Evolutionary conservation across 371 early-diverging fungal species (phyloP).

Genomic region (Parasitella parasitica): DNA sequence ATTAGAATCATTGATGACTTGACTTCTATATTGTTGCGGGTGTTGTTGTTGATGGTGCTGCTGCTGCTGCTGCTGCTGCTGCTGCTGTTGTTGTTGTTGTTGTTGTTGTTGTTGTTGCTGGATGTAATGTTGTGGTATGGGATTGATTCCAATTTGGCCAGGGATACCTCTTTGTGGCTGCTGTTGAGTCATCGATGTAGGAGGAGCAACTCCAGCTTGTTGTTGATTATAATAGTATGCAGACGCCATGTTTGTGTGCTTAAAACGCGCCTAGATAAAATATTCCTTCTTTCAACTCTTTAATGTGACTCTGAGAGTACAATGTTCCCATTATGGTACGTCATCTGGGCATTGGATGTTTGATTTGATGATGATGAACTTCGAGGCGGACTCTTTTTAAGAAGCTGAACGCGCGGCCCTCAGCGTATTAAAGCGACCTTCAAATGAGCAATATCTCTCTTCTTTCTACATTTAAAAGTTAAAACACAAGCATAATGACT

Average conservation of each 20-base stretch:
- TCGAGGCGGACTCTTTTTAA: slow-evolving; percentile 5
- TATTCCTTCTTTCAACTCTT: neutral
- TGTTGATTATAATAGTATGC: slow-evolving; percentile 35
- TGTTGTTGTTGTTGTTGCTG: slow-evolving; percentile 28
- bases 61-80: slow-evolving; percentile 9
- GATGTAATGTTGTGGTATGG: slow-evolving; percentile 16
- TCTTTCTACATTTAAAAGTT: neutral
- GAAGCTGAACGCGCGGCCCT: slow-evolving; percentile 28
- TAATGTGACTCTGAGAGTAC: neutral
- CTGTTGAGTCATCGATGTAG: slow-evolving; percentile 1
- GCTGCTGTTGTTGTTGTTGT: slow-evolving; percentile 12
- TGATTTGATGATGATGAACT: neutral
- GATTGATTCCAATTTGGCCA: slow-evolving; percentile 18
- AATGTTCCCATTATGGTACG: neutral
- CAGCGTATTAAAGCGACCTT: neutral
- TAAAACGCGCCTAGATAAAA: neutral
- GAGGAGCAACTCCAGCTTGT: slow-evolving; percentile 1
- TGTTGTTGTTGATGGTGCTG: slow-evolving; percentile 1
- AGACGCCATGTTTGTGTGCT: slow-evolving; percentile 17
- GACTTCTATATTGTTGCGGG: slow-evolving; percentile 15
- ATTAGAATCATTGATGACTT: slow-evolving; percentile 14
- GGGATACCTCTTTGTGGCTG: slow-evolving; percentile 8
- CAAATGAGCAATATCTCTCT: neutral
- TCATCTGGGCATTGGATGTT: neutral
- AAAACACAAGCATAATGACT: slow-evolving; percentile 42